Conservation (phyloP, 768 basidiomycete genomes). For the Suillus subaureus region DNA sequence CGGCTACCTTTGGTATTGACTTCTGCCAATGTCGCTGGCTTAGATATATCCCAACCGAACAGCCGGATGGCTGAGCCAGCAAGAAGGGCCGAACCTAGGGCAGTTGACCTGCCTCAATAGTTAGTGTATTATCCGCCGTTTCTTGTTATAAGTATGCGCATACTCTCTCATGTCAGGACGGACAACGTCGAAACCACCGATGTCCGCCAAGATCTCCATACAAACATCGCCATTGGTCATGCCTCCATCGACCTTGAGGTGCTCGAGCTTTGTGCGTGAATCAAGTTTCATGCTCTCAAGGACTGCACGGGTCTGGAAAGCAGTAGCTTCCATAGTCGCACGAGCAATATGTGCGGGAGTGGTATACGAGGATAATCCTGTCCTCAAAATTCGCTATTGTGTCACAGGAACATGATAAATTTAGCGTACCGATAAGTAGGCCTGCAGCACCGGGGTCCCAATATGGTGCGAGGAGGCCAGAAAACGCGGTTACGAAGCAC, state of each 20-base stretch:
- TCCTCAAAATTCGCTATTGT: not conserved
- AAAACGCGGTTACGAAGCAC: constrained; percentile 97
- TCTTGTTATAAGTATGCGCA: constrained; percentile 31
- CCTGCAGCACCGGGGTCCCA: constrained; percentile 96
- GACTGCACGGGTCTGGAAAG: constrained; percentile 94
- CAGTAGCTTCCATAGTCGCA: constrained; percentile 94
- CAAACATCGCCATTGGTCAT: constrained; percentile 94
- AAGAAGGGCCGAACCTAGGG: constrained; percentile 91
- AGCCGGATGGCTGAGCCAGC: constrained; percentile 87
- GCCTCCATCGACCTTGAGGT: constrained; percentile 96
- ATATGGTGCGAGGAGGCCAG: constrained; percentile 93
- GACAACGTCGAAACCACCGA: constrained; percentile 90
- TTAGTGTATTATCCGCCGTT: constrained; percentile 1
- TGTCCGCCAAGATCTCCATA: constrained; percentile 84
- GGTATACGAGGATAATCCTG: constrained; percentile 83
- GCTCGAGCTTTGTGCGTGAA: constrained; percentile 74
- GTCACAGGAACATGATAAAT: not conserved
- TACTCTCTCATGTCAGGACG: constrained; percentile 97
- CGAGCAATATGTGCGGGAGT: constrained; percentile 92
- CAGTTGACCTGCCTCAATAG: constrained; percentile 72
- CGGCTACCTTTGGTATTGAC: constrained; percentile 86
- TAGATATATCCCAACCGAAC: constrained; percentile 89
- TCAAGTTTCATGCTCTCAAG: constrained; percentile 95
- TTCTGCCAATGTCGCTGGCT: constrained; percentile 78
- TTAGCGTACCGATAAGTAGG: constrained; percentile 66